These are phyloP conservation scores for Paracoccidioides lutzii DNA, from an alignment of 2,329 filamentous ascomycete species.

Conservation along the genomic window DNA sequence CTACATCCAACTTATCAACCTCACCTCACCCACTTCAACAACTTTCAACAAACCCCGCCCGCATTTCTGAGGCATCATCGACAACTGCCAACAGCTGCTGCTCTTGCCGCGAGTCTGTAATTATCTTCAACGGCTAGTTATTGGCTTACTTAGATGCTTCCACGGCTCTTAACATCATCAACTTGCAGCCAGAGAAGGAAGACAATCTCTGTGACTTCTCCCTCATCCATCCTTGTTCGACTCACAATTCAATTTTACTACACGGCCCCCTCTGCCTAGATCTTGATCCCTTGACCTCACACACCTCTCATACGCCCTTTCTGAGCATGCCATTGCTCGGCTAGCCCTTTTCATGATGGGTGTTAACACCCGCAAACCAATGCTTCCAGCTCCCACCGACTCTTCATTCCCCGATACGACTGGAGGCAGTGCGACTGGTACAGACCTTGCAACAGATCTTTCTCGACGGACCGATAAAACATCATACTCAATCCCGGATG, in stretches of 20 bases:
- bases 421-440: constrained; percentile 29
- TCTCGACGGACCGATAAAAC: constrained; percentile 39
- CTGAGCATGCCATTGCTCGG: constrained; percentile 26
- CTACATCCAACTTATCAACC: not conserved
- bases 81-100: not conserved
- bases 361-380: constrained; percentile 36
- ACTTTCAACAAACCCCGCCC: not conserved
- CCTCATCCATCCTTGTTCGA: not conserved
- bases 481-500: constrained; percentile 39
- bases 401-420: constrained; percentile 34
- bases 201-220: not conserved
- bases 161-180: not conserved
- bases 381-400: constrained; percentile 39
- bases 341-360: constrained; percentile 31
- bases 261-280: not conserved
- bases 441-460: constrained; percentile 38
- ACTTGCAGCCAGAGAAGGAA: not conserved
- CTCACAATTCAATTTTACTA: not conserved
- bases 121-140: not conserved
- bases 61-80: not conserved
- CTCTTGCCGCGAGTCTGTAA: not conserved
- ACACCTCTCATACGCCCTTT: not conserved
- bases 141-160: not conserved
- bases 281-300: not conserved
- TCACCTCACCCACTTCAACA: not conserved